A percentile compares a stretch with the other conserved stretches of the same genome.
Evolutionary conservation across 768 basidiomycete species (phyloP).

Genomic region (Tylopilus balloui): DNA sequence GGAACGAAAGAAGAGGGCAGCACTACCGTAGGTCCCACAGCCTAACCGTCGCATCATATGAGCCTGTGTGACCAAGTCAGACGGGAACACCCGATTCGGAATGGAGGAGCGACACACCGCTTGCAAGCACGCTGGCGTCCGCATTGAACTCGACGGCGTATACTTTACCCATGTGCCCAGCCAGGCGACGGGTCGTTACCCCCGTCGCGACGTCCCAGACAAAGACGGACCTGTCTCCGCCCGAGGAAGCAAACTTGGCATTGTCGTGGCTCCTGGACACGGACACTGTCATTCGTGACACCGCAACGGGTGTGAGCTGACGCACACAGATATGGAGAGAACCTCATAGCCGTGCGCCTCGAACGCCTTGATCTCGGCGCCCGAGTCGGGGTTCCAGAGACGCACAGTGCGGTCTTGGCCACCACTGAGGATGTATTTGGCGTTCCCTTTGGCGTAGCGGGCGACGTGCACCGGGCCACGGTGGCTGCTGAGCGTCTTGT

Average conservation of each 20-base stretch:
- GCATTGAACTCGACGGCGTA: constrained; percentile 87
- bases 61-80: constrained; percentile 49
- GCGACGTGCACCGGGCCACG: constrained; percentile 87
- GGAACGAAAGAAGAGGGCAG: neutral
- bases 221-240: constrained; percentile 90
- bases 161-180: constrained; percentile 90
- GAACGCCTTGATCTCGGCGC: constrained; percentile 89
- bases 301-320: constrained; percentile 3
- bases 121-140: constrained; percentile 83
- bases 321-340: constrained; percentile 83
- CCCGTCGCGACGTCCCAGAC: constrained; percentile 95
- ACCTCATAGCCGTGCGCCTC: constrained; percentile 95
- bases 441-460: constrained; percentile 84
- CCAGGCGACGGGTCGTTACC: constrained; percentile 72
- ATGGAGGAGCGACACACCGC: constrained; percentile 46
- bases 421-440: constrained; percentile 89
- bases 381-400: constrained; percentile 85
- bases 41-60: constrained; percentile 86
- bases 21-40: constrained; percentile 86
- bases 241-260: constrained; percentile 87
- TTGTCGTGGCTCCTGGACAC: constrained; percentile 79
- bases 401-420: constrained; percentile 87
- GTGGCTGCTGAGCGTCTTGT: constrained; percentile 60
- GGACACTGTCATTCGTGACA: neutral
- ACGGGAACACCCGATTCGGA: neutral